Percentiles rank a stretch among this genome's conserved stretches.
Conservation (phyloP, 257 asterid species). For the Jacaranda mimosifolia region DNA sequence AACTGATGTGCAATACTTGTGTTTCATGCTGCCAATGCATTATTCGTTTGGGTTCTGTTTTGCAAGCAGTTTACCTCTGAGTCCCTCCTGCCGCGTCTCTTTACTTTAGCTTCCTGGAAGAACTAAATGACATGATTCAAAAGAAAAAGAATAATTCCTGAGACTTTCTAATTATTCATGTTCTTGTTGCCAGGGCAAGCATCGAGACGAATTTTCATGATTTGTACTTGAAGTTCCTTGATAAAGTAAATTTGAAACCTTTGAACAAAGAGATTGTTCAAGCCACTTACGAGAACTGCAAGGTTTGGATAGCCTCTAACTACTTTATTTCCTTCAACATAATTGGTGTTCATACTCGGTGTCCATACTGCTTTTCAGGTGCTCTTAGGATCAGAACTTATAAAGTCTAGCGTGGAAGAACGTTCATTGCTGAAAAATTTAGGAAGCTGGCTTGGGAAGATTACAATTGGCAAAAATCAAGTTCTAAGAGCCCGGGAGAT, state of each 20-base stretch:
- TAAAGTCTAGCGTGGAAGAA: slow-evolving; percentile 94
- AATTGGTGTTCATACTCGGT: slow-evolving; percentile 33
- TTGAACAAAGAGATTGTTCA: slow-evolving; percentile 77
- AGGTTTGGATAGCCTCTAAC: slow-evolving; percentile 53
- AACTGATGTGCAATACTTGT: background rate
- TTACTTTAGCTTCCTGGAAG: slow-evolving; percentile 14
- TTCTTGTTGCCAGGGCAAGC: slow-evolving; percentile 78
- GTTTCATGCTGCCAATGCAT: slow-evolving; percentile 2
- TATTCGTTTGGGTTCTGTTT: slow-evolving; percentile 1
- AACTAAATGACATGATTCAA: background rate
- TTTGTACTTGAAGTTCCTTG: slow-evolving; percentile 92
- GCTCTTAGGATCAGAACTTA: slow-evolving; percentile 95
- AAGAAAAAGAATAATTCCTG: background rate
- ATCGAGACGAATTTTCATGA: slow-evolving; percentile 97
- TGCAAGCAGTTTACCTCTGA: background rate
- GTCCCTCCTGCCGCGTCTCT: background rate
- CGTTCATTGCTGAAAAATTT: slow-evolving; percentile 94
- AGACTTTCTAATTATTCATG: slow-evolving; percentile 16
- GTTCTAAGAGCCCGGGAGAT: slow-evolving; percentile 92
- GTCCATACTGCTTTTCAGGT: slow-evolving; percentile 60
- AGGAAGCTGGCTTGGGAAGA: slow-evolving; percentile 99
- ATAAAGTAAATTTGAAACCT: slow-evolving; percentile 81
- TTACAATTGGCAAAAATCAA: slow-evolving; percentile 94
- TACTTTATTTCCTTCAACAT: background rate
- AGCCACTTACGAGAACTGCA: slow-evolving; percentile 98